phyloP scores from a whole-genome alignment of 2,329 filamentous ascomycete species.

The Corinectria fuckeliana region DNA sequence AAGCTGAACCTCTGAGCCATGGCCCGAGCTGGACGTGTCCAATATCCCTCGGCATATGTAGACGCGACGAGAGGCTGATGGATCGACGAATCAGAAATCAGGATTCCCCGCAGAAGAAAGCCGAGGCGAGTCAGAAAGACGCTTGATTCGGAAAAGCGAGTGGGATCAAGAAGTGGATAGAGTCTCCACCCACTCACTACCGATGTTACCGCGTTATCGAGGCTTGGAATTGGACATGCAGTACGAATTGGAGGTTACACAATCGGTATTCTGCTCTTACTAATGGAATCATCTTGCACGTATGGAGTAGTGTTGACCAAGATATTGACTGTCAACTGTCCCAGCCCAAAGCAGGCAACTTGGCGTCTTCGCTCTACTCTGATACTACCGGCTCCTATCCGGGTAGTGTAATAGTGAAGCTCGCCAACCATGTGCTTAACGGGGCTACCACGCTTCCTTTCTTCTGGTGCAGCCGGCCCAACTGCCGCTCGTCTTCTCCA shows the following conservation, averaged over 20 bases:
- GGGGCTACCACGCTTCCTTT: neutral
- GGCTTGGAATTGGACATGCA: too few relatives aligned
- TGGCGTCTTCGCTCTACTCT: too few relatives aligned
- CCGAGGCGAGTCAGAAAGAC: neutral
- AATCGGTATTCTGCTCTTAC: too few relatives aligned
- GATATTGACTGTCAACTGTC: neutral
- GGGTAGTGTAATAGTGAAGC: too few relatives aligned
- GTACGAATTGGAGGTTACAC: too few relatives aligned
- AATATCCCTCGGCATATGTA: neutral
- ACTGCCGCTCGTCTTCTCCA: slow-evolving; percentile 17
- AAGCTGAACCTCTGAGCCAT: neutral
- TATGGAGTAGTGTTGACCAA: too few relatives aligned
- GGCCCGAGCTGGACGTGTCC: neutral
- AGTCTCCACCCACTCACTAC: too few relatives aligned
- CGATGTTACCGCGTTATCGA: too few relatives aligned
- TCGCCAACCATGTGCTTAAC: neutral
- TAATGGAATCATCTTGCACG: too few relatives aligned
- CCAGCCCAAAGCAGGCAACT: too few relatives aligned
- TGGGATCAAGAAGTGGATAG: too few relatives aligned
- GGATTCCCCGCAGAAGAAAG: neutral
- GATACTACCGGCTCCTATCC: too few relatives aligned
- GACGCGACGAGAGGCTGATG: neutral
- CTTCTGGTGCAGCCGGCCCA: slow-evolving; percentile 5
- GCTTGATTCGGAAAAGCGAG: neutral
- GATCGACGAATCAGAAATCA: neutral